Percentiles rank a stretch among this genome's conserved stretches.
Conservation (phyloP, 1,284 basidiomycete species). For the Inonotus hispidus region DNA sequence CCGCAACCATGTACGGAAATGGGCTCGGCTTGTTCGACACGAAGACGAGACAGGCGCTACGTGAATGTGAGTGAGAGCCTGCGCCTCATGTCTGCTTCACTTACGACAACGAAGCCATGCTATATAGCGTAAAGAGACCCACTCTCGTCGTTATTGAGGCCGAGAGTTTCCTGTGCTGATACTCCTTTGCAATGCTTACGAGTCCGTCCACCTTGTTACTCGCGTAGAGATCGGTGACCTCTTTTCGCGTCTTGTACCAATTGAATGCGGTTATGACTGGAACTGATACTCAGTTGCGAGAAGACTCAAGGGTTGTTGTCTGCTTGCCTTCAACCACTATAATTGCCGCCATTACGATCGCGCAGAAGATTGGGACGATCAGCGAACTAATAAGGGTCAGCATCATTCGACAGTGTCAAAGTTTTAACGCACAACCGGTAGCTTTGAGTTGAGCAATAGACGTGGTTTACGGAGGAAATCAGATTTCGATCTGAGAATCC, state of each 20-base stretch:
- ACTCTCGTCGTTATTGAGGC: slow-evolving; percentile 29
- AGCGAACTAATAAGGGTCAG: slow-evolving; percentile 29
- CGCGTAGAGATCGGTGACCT: slow-evolving; percentile 22
- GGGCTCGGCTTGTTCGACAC: slow-evolving; percentile 28
- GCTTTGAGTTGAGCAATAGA: slow-evolving; percentile 15
- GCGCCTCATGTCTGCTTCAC: slow-evolving; percentile 19
- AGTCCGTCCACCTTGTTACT: slow-evolving; percentile 3
- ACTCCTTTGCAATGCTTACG: not conserved
- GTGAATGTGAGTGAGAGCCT: slow-evolving; percentile 22
- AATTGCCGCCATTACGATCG: slow-evolving; percentile 34
- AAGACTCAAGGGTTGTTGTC: slow-evolving; percentile 4
- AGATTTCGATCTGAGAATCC: slow-evolving; percentile 13
- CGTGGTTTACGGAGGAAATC: slow-evolving; percentile 4
- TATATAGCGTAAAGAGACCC: slow-evolving; percentile 39
- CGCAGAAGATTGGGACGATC: slow-evolving; percentile 43
- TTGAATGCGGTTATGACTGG: slow-evolving; percentile 19
- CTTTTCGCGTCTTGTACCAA: slow-evolving; percentile 14
- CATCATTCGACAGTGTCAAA: slow-evolving; percentile 18
- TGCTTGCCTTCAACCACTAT: slow-evolving; percentile 41
- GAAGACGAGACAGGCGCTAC: slow-evolving; percentile 39
- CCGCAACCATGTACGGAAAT: slow-evolving; percentile 46
- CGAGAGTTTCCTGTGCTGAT: slow-evolving; percentile 8
- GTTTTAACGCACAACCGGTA: slow-evolving; percentile 14
- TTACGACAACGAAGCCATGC: slow-evolving; percentile 37
- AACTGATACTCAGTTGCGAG: slow-evolving; percentile 26